phyloP scores from a whole-genome alignment of 768 basidiomycete genomes.

The Xerocomus brunneocitrinus region DNA sequence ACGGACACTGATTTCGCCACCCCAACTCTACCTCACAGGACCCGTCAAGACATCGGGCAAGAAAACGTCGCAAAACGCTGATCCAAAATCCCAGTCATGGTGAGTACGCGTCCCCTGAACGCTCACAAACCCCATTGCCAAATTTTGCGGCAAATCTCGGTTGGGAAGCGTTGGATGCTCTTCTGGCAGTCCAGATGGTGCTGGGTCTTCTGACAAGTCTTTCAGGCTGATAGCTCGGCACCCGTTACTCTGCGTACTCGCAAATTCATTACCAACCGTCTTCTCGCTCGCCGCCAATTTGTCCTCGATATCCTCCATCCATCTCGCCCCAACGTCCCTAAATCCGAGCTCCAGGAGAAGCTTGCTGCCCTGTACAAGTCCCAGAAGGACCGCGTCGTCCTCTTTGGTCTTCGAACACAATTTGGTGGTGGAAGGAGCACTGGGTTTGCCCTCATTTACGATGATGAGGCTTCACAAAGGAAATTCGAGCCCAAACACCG shows the following conservation, averaged over 20 bases:
- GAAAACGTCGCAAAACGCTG: slow-evolving; percentile 19
- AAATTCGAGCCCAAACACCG: slow-evolving; percentile 98
- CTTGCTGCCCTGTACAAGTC: slow-evolving; percentile 92
- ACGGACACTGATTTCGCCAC: slow-evolving; percentile 27
- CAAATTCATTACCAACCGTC: slow-evolving; percentile 99
- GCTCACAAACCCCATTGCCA: background rate
- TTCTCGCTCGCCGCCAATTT: slow-evolving; percentile 94
- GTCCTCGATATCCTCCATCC: slow-evolving; percentile 94
- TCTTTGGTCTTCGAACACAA: slow-evolving; percentile 91
- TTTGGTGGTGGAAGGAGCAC: slow-evolving; percentile 99
- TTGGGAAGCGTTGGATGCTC: slow-evolving; percentile 26
- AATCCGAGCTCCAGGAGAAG: slow-evolving; percentile 87
- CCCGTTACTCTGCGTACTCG: slow-evolving; percentile 95
- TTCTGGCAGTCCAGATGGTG: slow-evolving; percentile 19
- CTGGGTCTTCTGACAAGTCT: slow-evolving; percentile 13
- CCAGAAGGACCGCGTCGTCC: slow-evolving; percentile 83
- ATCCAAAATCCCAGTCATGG: slow-evolving; percentile 31
- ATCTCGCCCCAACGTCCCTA: slow-evolving; percentile 90
- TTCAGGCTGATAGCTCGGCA: slow-evolving; percentile 71
- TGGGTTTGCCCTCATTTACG: slow-evolving; percentile 97
- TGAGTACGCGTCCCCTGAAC: slow-evolving; percentile 25
- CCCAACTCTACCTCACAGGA: slow-evolving; percentile 7
- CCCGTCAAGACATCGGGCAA: slow-evolving; percentile 28
- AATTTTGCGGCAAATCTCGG: slow-evolving; percentile 6
- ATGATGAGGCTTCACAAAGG: slow-evolving; percentile 89